These are phyloP conservation scores for Amaranthus cruentus DNA, from an alignment of 148 eudicot species.

Conservation along the genomic window DNA sequence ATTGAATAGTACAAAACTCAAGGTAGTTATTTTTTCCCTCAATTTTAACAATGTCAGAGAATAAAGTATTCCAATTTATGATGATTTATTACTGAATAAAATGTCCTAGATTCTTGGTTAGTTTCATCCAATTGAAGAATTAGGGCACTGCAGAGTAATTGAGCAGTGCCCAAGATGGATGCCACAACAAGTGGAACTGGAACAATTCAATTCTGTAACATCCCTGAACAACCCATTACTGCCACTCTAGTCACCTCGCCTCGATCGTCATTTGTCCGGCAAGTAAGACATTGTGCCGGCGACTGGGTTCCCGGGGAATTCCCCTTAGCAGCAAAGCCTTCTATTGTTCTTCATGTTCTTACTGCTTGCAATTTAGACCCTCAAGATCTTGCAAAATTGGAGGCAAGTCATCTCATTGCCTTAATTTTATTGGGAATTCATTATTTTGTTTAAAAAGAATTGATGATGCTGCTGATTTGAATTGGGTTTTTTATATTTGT, in stretches of 20 bases:
- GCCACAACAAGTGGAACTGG: constrained; percentile 71
- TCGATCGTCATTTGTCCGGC: constrained; percentile 46
- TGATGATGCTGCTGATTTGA: constrained; percentile 84
- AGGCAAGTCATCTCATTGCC: constrained; percentile 57
- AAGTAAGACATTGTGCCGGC: constrained; percentile 80
- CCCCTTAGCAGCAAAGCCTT: constrained; percentile 78
- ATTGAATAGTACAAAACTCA: constrained; percentile 27
- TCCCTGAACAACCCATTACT: constrained; percentile 66
- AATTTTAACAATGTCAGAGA: not conserved
- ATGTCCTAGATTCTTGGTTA: constrained; percentile 12
- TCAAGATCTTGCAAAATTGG: constrained; percentile 82
- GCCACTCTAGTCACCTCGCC: constrained; percentile 43
- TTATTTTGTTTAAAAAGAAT: constrained; percentile 28
- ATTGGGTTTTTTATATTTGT: constrained; percentile 21
- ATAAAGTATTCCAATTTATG: constrained; percentile 13
- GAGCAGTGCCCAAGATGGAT: constrained; percentile 79
- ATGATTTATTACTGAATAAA: constrained; percentile 5
- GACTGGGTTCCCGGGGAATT: constrained; percentile 75
- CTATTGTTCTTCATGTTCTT: constrained; percentile 80
- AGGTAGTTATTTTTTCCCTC: constrained; percentile 33
- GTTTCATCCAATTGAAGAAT: not conserved
- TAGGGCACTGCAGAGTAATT: constrained; percentile 51
- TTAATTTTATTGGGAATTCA: not conserved
- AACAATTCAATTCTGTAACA: constrained; percentile 57
- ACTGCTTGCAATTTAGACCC: constrained; percentile 72